phyloP scores from a whole-genome alignment of 1,139 yeast genomes.

The Kodamaea sp. region DNA sequence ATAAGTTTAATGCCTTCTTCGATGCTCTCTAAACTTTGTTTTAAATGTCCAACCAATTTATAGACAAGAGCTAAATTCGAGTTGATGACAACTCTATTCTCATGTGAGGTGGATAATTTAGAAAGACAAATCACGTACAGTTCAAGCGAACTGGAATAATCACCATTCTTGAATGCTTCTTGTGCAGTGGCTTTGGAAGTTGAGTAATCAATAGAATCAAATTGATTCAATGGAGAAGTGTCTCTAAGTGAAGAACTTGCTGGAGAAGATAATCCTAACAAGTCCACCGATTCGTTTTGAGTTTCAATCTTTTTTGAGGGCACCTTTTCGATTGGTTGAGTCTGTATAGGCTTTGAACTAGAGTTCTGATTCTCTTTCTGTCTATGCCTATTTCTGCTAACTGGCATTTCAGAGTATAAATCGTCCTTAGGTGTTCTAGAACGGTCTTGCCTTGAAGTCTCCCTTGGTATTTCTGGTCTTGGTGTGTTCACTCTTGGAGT shows the following conservation, averaged over 20 bases:
- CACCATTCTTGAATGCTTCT: conserved; percentile 71
- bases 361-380: no score
- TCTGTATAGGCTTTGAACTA: no score
- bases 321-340: no score
- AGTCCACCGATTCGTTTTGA: conserved; percentile 5
- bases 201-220: conserved; percentile 49
- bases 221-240: conserved; percentile 32
- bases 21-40: conserved; percentile 53
- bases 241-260: conserved; percentile 10
- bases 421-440: no score
- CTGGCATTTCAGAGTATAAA: no score
- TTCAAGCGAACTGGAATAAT: conserved; percentile 63
- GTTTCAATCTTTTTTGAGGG: no score
- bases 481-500: no score
- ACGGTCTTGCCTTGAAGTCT: no score
- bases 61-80: conserved; percentile 76
- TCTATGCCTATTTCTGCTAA: no score
- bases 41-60: conserved; percentile 71
- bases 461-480: no score
- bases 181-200: conserved; percentile 61
- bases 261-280: conserved; percentile 14
- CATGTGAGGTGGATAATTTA: conserved; percentile 62
- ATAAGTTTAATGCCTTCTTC: conserved; percentile 58
- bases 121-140: conserved; percentile 60
- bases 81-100: conserved; percentile 60